Evolutionary conservation across 176 grass and related monocot species (phyloP).

Genomic region (Aegilops longissima): DNA sequence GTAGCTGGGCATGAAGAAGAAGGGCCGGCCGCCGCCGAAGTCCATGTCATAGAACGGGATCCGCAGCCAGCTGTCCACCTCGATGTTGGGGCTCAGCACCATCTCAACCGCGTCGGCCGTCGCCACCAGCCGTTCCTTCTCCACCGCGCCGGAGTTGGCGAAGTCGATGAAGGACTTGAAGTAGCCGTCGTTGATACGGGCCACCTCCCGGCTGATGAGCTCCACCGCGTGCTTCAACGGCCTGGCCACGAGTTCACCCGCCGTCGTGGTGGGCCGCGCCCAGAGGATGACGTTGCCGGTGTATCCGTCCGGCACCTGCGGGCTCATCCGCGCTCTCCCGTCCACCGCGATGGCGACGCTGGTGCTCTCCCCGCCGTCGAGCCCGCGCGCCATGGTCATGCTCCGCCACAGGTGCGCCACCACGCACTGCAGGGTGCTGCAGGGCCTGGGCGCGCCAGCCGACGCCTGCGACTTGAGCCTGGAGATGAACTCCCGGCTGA

Average conservation of each 20-base stretch:
- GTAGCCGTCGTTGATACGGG: conserved; percentile 26
- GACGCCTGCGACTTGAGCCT: conserved; percentile 27
- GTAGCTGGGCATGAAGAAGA: conserved; percentile 39
- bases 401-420: conserved; percentile 33
- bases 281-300: conserved; percentile 32
- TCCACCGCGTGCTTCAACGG: conserved; percentile 27
- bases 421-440: conserved; percentile 36
- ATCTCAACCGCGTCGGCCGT: conserved; percentile 25
- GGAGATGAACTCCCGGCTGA: conserved; percentile 28
- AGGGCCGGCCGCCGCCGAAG: conserved; percentile 23
- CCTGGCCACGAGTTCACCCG: background rate
- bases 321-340: conserved; percentile 22
- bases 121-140: conserved; percentile 11
- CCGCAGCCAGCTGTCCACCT: conserved; percentile 33
- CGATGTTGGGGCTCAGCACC: conserved; percentile 32
- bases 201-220: conserved; percentile 29
- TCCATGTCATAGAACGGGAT: conserved; percentile 38
- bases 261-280: conserved; percentile 13
- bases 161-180: conserved; percentile 39
- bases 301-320: conserved; percentile 15
- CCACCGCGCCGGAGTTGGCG: conserved; percentile 13
- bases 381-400: conserved; percentile 29
- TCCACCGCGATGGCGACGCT: conserved; percentile 34
- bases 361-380: background rate
- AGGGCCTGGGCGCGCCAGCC: conserved; percentile 2